phyloP scores from a whole-genome alignment of 176 grass and related monocot species.

The Aegilops tauschii region DNA sequence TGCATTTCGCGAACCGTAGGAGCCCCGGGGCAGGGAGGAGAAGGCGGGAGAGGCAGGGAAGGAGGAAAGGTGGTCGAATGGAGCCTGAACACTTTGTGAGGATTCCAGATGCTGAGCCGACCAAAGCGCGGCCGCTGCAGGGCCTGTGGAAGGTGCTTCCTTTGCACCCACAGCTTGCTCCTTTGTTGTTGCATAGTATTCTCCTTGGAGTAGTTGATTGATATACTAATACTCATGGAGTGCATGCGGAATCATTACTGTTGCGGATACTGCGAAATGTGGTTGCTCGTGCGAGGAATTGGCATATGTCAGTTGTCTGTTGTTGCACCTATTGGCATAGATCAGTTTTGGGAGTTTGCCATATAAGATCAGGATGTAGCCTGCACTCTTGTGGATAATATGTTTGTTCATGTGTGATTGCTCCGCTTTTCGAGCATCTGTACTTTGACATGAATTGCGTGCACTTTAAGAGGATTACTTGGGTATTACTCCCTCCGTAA shows the following conservation, averaged over 20 bases:
- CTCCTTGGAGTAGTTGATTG: constrained; percentile 5
- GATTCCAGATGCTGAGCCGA: constrained; percentile 45
- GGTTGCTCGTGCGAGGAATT: not conserved
- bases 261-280: not conserved
- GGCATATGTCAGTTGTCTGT: not conserved
- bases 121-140: constrained; percentile 44
- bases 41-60: constrained; percentile 41
- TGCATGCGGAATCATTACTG: not conserved
- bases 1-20: constrained; percentile 67
- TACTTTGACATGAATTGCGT: not conserved
- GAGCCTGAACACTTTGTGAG: constrained; percentile 56
- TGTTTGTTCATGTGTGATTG: not conserved
- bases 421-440: not conserved
- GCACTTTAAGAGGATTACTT: not conserved
- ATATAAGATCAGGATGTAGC: not conserved
- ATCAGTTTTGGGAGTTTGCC: not conserved
- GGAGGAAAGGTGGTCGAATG: constrained; percentile 28
- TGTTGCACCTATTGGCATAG: not conserved
- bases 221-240: not conserved
- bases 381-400: not conserved
- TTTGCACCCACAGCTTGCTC: constrained; percentile 14
- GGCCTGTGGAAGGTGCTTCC: constrained; percentile 75
- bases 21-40: constrained; percentile 37
- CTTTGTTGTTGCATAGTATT: not conserved
- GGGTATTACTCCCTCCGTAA: not conserved